These are phyloP conservation scores for Tanacetum coccineum DNA, from an alignment of 129 eudicot genomes.

Conservation along the genomic window DNA sequence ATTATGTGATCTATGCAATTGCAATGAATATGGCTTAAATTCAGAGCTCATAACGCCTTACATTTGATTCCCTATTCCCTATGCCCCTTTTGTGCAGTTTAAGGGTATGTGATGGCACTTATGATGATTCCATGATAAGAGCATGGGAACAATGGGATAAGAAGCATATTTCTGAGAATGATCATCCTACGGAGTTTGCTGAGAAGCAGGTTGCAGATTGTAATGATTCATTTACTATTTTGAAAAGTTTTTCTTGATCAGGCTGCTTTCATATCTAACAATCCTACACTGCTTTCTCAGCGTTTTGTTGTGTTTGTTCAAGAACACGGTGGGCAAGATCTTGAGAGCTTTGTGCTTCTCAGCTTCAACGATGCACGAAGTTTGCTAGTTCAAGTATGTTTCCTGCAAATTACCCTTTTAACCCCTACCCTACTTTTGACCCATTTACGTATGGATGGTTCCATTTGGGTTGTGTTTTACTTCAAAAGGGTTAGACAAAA, in stretches of 20 bases:
- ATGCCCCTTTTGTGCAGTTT: conserved; percentile 37
- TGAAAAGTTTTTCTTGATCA: not conserved
- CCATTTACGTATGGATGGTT: conserved; percentile 1
- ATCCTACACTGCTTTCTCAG: conserved; percentile 33
- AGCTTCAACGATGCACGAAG: conserved; percentile 83
- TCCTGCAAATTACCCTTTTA: conserved; percentile 2
- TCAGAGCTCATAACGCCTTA: not conserved
- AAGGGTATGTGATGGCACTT: conserved; percentile 79
- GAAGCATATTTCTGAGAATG: conserved; percentile 81
- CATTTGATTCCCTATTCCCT: not conserved
- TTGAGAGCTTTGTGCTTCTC: conserved; percentile 86
- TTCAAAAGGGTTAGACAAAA: not conserved
- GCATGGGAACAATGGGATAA: conserved; percentile 96
- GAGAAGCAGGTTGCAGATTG: conserved; percentile 65
- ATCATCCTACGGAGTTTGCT: conserved; percentile 78
- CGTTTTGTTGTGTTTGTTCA: conserved; percentile 83
- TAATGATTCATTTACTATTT: conserved; percentile 8
- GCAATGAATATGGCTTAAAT: too few species aligned
- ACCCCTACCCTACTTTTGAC: not conserved
- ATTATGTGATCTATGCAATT: too few species aligned
- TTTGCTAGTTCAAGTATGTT: conserved; percentile 75
- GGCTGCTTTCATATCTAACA: conserved; percentile 18
- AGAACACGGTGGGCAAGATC: conserved; percentile 94
- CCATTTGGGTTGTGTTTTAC: not conserved
- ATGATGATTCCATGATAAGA: conserved; percentile 65